Percentiles rank a stretch among this genome's conserved stretches.
Evolutionary conservation across 495 filamentous ascomycete genomes (phyloP).

Genomic region (Evernia prunastri): DNA sequence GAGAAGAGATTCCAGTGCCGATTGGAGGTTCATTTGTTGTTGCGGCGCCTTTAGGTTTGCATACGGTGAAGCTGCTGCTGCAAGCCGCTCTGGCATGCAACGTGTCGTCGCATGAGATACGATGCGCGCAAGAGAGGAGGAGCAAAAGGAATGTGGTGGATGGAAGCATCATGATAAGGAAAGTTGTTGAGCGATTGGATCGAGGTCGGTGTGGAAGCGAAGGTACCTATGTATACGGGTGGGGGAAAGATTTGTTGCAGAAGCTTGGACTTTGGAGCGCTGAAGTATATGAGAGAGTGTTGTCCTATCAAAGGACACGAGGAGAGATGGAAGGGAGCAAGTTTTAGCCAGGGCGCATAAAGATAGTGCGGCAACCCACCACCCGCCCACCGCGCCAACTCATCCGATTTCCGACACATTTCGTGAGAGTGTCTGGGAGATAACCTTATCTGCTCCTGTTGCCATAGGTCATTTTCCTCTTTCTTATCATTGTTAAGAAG

Average conservation of each 20-base stretch:
- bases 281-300: background rate
- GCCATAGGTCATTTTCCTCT: too few species aligned
- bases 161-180: background rate
- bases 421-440: too few species aligned
- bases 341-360: background rate
- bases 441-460: too few species aligned
- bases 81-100: constrained; percentile 15
- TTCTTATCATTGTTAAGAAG: background rate
- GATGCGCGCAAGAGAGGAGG: background rate
- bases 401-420: too few species aligned
- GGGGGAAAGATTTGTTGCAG: background rate
- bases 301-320: background rate
- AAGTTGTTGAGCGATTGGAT: background rate
- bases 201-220: background rate
- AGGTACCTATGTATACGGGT: background rate
- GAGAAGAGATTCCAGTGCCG: constrained; percentile 24
- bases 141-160: constrained; percentile 1
- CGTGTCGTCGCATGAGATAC: background rate
- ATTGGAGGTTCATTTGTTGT: constrained; percentile 26
- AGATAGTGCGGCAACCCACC: background rate
- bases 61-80: constrained; percentile 18
- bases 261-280: background rate
- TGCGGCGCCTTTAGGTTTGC: constrained; percentile 28
- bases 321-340: background rate
- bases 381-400: background rate